Base-by-base conservation (phyloP, 2,329 filamentous ascomycete species). In the Phaeosphaeriaceae sp. region DNA sequence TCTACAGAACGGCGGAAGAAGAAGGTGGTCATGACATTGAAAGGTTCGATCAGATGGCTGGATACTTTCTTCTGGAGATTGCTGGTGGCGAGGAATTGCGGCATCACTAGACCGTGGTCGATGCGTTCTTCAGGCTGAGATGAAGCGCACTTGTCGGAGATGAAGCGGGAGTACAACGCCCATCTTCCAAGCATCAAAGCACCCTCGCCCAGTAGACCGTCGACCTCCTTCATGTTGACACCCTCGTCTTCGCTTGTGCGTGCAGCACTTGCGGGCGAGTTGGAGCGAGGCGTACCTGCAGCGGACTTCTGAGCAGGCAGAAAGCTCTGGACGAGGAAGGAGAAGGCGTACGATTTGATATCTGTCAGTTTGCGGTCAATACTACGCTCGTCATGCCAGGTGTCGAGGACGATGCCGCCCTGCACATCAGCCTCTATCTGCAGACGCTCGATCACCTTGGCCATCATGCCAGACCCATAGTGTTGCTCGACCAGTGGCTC, bases 271-370 rank as follows among this genome's bases (percentile, higher is more conserved):
- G 91, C 91, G 1, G 94, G 94, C 1, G 93, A 96, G 62, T 85
- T 89, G 40, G 92, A 87, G 46, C 92, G 86, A 2, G 89, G 85
- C 1, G 88, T 88, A 1, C 86, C 87, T 11, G 83, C 77, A 7
- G 79, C 76, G 6, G 86, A 82, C 60, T 89, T 89, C 57, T 92
- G 89, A 27, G 86, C 83, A 0, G 91, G 88, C 48, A 97, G 76
- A 75, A 97, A 97, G 79, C 93, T 97, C 78, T 97, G 93, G 0
- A 98, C 93, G 46, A 99, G 81, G 73, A 99, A 99, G 0, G 93
- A 97, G 76, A 97, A 99, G 0, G 95, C 93, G 74, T 99, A 99
- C 54, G 93, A 97, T 80, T 96, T 98, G 77, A 97, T 92, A 71
- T 99, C 95, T 2, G 91, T 98, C 60, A 99, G 82, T 72, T 90